Base-by-base conservation (phyloP, 768 basidiomycete genomes). In the Exidia glandulosa region DNA sequence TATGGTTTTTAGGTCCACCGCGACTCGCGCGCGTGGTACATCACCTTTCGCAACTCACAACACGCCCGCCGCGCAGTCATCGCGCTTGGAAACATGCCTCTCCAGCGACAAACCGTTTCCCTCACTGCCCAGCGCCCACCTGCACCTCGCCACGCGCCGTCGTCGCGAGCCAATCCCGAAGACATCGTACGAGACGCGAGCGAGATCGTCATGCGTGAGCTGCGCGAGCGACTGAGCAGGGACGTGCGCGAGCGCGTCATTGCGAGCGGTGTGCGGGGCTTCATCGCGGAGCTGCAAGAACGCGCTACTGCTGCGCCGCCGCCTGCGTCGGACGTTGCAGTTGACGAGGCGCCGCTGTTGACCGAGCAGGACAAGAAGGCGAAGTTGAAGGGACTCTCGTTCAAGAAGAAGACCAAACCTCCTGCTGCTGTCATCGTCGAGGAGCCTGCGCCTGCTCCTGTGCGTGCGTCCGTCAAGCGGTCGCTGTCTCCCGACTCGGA, bases 21-120 rank as follows among this genome's bases (percentile, higher is more conserved):
- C 62, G 88, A 88, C 68, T 79, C 81, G 57, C 72, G 74, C 2
- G 87, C 85, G 10, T 87, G 90, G 78, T 94, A 93, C 67, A 79
- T 94, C 63, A 88, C 91, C 3, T 97, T 96, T 69, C 67, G 74
- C 23, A 80, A 82, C 3, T 68, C 76, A 2, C 81, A 81, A 59
- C 69, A 79, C 0, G 93, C 93, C 0, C 76, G 83, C 5, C 77
- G 86, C 2, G 88, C 90, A 0, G 78, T 79, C 9, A 80, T 81
- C 64, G 84, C 90, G 2, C 79, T 94, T 34, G 75, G 73, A 61
- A 72, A 73, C 5, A 72, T 4, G 73, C 74, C 13, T 81, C 79
- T 41, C 81, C 76, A 60, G 78, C 89, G 2, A 80, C 77, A 1
- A 79, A 83, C 63, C 23, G 83, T 88, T 23, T 78, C 76, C 14